phyloP scores from a whole-genome alignment of 768 basidiomycete species.

The Amanita muscaria region DNA sequence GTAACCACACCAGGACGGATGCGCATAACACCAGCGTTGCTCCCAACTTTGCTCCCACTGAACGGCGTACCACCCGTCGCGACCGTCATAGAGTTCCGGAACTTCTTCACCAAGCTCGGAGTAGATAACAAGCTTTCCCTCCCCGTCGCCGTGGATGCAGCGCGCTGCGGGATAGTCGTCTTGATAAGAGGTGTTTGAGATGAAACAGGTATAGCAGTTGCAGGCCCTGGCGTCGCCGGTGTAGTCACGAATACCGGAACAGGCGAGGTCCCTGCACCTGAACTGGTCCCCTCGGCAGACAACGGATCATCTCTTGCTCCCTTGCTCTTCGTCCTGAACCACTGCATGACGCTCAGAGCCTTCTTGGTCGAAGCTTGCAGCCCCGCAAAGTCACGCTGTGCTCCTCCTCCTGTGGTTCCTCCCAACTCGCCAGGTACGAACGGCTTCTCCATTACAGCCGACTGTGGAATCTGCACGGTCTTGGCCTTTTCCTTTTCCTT shows the following conservation, averaged over 20 bases:
- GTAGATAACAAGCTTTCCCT: slow-evolving; percentile 33
- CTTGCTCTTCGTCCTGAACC: slow-evolving; percentile 81
- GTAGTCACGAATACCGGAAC: slow-evolving; percentile 35
- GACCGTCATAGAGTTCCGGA: slow-evolving; percentile 41
- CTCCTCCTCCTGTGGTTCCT: slow-evolving; percentile 23
- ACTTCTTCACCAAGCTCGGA: slow-evolving; percentile 36
- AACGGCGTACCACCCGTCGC: slow-evolving; percentile 16
- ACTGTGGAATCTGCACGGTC: slow-evolving; percentile 6
- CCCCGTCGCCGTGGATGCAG: slow-evolving; percentile 36
- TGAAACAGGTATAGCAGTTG: slow-evolving; percentile 14
- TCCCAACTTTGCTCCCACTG: slow-evolving; percentile 19
- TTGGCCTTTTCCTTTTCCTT: slow-evolving; percentile 13
- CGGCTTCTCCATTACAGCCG: slow-evolving; percentile 8
- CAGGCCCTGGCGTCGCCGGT: slow-evolving; percentile 19
- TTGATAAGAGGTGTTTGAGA: slow-evolving; percentile 22
- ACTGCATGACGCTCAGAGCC: slow-evolving; percentile 95
- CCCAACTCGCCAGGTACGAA: slow-evolving; percentile 15
- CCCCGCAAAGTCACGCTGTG: slow-evolving; percentile 17
- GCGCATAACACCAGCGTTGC: slow-evolving; percentile 45
- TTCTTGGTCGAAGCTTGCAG: slow-evolving; percentile 75
- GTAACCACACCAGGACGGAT: slow-evolving; percentile 81
- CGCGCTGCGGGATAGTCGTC: slow-evolving; percentile 34
- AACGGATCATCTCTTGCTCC: slow-evolving; percentile 23
- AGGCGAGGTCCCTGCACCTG: slow-evolving; percentile 15
- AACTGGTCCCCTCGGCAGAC: slow-evolving; percentile 16